phyloP scores from a whole-genome alignment of 148 eudicot genomes.

The Suaeda aralocaspica region DNA sequence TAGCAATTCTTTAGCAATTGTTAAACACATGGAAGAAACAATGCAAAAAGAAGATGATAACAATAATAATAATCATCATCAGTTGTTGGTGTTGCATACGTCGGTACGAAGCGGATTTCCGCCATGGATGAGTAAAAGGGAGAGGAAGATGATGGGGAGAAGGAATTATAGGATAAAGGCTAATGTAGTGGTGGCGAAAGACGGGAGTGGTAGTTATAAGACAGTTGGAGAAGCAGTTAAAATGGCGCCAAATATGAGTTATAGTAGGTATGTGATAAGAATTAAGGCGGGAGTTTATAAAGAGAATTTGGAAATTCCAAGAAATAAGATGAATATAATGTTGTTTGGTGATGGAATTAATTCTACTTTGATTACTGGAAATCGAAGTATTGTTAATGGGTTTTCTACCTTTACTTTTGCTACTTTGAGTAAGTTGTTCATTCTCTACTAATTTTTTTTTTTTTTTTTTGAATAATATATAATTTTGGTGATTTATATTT shows the following conservation, averaged over 20 bases:
- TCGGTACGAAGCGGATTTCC: constrained; percentile 17
- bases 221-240: constrained; percentile 41
- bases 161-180: constrained; percentile 23
- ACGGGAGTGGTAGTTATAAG: constrained; percentile 47
- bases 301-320: constrained; percentile 54
- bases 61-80: neutral
- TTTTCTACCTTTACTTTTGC: constrained; percentile 59
- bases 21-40: constrained; percentile 40
- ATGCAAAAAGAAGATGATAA: neutral
- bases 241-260: constrained; percentile 50
- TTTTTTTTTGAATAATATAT: too few species aligned
- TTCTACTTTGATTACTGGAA: constrained; percentile 51
- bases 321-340: constrained; percentile 54
- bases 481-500: neutral
- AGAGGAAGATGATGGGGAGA: constrained; percentile 30
- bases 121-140: constrained; percentile 30
- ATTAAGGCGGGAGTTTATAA: constrained; percentile 46
- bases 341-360: constrained; percentile 59
- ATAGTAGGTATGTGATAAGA: constrained; percentile 38
- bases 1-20: constrained; percentile 53
- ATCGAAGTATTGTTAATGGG: constrained; percentile 49
- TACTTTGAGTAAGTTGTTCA: constrained; percentile 40
- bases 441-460: neutral
- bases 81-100: neutral
- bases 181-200: constrained; percentile 36